Base-by-base conservation (phyloP, 2,329 filamentous ascomycete genomes). In the Paradendryphiella salina region DNA sequence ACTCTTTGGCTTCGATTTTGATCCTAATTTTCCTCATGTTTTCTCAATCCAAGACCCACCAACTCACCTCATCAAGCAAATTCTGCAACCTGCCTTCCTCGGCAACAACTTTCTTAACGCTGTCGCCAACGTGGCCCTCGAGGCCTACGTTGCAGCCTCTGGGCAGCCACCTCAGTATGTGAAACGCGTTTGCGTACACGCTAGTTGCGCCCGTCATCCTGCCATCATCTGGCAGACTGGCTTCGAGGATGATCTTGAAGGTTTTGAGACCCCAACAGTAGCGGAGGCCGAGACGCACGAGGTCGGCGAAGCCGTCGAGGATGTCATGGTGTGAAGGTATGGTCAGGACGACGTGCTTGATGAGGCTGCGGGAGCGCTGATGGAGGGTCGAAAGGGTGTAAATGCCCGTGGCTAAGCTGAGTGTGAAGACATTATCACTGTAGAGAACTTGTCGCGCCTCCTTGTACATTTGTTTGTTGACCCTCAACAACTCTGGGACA, bases 171-270 rank as follows among this genome's bases (percentile, higher is more conserved):
- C 76, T 55, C 31, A 79, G 58, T 28, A 77, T 77, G 50, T 77
- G 76, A 50, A 79, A 79, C 0, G 75, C 76, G 48, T 77, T 77
- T 11, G 75, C 75, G 48, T 78, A 77, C 6, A 77, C 74, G 18
- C 72, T 76, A 3, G 72, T 75, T 20, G 73, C 72, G 7, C 71
- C 69, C 1, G 45, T 53, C 8, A 56, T 41, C 7, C 52, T 29
- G n/a, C 59, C 54, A 23, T 72, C 70, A 33, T 68, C 66, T 0
- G 70, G 69, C 14, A 73, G 52, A 33, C 61, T 61, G 3, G 61
- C 56, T 15, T 67, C 73, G 39, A 77, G 65, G 14, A 71, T 64
- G 21, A 79, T 74, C 29, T 70, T 71, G 41, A 78, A 70, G 1
- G 60, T 73, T 56, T 74, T 71, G 28, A 79, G 56, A 3, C 75